Evolutionary conservation across 352 stramenopile species (phyloP).

Genomic region (Blastocystis hominis): DNA sequence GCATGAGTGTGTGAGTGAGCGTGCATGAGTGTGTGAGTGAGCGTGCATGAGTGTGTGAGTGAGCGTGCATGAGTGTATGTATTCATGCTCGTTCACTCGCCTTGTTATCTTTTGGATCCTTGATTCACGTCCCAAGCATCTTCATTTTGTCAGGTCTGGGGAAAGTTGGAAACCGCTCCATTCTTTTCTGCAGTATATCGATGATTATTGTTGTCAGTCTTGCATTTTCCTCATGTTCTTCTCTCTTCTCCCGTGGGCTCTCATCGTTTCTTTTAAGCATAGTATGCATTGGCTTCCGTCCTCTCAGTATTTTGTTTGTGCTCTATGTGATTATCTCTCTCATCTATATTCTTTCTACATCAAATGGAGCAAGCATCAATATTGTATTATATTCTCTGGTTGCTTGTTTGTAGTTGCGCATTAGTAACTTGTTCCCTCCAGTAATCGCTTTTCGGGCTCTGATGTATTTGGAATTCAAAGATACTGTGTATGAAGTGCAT

Average conservation of each 20-base stretch:
- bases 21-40: too few relatives aligned
- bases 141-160: not conserved
- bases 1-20: too few relatives aligned
- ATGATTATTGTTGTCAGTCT: not conserved
- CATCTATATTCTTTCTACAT: constrained; percentile 6
- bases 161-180: not conserved
- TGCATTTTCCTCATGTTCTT: constrained; percentile 23
- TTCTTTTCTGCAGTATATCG: not conserved
- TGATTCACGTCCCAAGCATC: not conserved
- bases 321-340: constrained; percentile 6
- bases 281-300: constrained; percentile 25
- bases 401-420: not conserved
- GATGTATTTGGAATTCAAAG: constrained; percentile 50
- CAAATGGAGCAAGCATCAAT: not conserved
- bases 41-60: too few relatives aligned
- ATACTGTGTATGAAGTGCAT: not conserved
- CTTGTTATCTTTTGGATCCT: too few relatives aligned
- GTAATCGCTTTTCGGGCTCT: not conserved
- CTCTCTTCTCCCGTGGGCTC: constrained; percentile 15
- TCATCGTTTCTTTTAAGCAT: not conserved
- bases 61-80: too few relatives aligned
- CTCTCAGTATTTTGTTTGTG: constrained; percentile 4
- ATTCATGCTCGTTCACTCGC: too few relatives aligned
- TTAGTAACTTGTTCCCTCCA: not conserved
- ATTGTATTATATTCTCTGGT: not conserved